These are phyloP conservation scores for Ceratopteris richardii DNA, from an alignment of 75 land plant species.

Conservation along the genomic window DNA sequence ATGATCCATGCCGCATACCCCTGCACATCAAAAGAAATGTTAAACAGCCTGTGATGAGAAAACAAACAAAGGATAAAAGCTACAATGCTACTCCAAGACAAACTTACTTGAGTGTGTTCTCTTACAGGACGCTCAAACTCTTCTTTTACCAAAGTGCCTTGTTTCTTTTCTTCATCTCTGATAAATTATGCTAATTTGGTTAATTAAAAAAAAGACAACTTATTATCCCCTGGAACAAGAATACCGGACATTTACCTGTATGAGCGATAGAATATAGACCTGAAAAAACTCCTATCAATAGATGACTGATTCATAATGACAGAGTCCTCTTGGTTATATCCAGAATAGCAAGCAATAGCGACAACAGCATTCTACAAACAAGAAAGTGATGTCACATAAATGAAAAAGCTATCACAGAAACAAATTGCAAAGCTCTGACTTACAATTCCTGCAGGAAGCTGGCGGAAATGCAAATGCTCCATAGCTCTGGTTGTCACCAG, in stretches of 20 bases:
- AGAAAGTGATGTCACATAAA: no score
- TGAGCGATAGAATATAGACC: constrained; percentile 93
- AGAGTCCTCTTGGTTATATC: constrained; percentile 98
- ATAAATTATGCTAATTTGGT: no score
- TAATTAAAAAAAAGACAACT: no score
- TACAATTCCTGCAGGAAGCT: constrained; percentile 99
- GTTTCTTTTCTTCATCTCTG: constrained; percentile 97
- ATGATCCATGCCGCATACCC: constrained; percentile 99
- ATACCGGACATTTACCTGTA: constrained; percentile 72
- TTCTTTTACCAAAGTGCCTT: constrained; percentile 95
- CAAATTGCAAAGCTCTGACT: constrained; percentile 2
- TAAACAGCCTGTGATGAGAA: no score
- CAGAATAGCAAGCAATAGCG: constrained; percentile 97
- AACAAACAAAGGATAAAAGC: background rate
- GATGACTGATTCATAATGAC: constrained; percentile 99
- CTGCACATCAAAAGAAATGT: constrained; percentile 25
- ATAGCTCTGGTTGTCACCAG: constrained; percentile 97
- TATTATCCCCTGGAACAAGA: no score
- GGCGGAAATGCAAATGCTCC: constrained; percentile 98
- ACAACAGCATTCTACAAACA: constrained; percentile 85
- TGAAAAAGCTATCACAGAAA: no score
- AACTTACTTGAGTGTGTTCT: constrained; percentile 71
- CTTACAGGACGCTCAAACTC: constrained; percentile 94
- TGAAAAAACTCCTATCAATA: constrained; percentile 93
- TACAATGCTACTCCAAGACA: no score